Conservation (phyloP, 176 grass and related monocot species). For the Themeda triandra region DNA sequence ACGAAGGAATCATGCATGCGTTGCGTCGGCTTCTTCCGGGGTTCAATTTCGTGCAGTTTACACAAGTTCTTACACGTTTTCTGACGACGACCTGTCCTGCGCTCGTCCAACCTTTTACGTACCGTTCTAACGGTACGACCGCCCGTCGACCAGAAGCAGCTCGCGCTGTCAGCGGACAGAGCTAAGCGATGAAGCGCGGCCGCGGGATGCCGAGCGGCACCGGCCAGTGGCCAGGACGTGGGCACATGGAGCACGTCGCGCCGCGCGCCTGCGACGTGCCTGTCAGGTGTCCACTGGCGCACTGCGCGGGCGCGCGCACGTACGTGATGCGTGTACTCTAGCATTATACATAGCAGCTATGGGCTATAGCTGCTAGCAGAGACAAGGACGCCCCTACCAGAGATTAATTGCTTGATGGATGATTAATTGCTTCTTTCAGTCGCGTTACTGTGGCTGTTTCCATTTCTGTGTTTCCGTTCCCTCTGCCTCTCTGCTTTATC, state of each 20-base stretch:
- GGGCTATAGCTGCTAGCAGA: background rate
- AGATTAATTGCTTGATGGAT: background rate
- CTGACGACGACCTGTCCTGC: no score
- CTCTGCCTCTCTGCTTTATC: background rate
- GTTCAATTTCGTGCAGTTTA: background rate
- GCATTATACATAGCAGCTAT: background rate
- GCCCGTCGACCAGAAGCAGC: background rate
- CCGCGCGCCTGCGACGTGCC: background rate
- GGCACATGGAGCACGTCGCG: background rate
- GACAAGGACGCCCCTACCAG: background rate
- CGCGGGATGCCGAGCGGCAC: no score
- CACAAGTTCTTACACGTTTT: background rate
- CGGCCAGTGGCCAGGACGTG: background rate
- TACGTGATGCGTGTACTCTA: background rate
- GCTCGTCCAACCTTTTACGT: no score
- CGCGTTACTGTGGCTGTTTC: slow-evolving; percentile 13
- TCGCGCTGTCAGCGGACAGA: background rate
- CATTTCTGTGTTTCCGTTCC: background rate
- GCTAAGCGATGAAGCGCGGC: no score
- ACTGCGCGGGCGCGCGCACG: background rate
- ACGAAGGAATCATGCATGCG: background rate
- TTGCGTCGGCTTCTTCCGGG: background rate
- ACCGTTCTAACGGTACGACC: background rate
- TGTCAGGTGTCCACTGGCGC: background rate
- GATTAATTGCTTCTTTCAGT: slow-evolving; percentile 19